Conservation (phyloP, 768 basidiomycete genomes). For the Calocera viscosa region DNA sequence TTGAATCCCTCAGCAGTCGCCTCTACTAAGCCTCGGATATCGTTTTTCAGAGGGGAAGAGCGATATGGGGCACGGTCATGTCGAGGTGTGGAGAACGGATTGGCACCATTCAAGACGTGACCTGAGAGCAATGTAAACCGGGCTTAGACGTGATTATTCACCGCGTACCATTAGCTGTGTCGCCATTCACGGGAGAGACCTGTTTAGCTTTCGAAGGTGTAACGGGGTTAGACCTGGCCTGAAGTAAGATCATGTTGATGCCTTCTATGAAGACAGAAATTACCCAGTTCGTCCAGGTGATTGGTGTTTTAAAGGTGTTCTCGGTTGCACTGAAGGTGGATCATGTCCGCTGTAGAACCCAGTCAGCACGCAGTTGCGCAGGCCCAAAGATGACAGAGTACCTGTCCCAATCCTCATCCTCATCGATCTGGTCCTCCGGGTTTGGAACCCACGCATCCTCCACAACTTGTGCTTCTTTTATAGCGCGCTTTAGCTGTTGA, state of each 20-base stretch:
- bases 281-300: background rate
- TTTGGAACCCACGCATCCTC: constrained; percentile 14
- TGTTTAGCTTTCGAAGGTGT: background rate
- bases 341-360: background rate
- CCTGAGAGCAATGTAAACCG: background rate
- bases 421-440: constrained; percentile 28
- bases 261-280: background rate
- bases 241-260: background rate
- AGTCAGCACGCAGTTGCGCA: background rate
- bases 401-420: constrained; percentile 26
- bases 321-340: background rate
- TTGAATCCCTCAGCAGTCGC: background rate
- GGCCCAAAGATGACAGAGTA: background rate
- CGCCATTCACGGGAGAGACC: background rate
- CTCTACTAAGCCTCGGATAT: background rate
- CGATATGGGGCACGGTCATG: background rate
- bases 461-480: constrained; percentile 25
- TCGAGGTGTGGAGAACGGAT: background rate
- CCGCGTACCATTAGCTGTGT: background rate
- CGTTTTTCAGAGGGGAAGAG: background rate
- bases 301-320: background rate
- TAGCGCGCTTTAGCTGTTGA: constrained; percentile 35
- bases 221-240: background rate
- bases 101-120: background rate
- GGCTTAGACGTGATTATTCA: background rate